Conservation (phyloP, 805 yeast species). For the Vanderwaltozyma verrucispora region DNA sequence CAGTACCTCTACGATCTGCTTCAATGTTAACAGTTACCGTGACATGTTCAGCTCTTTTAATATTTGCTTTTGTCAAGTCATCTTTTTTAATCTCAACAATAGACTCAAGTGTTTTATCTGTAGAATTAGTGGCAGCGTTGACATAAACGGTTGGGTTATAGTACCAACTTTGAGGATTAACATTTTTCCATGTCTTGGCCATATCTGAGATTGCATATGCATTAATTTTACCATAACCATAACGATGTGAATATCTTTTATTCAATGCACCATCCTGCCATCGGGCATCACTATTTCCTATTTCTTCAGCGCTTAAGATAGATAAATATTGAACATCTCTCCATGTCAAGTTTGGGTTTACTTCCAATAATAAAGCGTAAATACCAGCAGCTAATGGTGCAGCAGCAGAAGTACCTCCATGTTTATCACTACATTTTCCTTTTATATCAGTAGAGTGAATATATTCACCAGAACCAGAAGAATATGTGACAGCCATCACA, state of each 20-base stretch:
- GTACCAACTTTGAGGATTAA: conserved; percentile 87
- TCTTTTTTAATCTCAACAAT: conserved; percentile 37
- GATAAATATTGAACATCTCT: conserved; percentile 86
- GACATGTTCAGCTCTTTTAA: conserved; percentile 75
- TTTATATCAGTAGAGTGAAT: conserved; percentile 81
- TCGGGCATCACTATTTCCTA: conserved; percentile 54
- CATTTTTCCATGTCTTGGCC: conserved; percentile 69
- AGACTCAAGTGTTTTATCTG: conserved; percentile 25
- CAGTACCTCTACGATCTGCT: conserved; percentile 57
- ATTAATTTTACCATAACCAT: conserved; percentile 89
- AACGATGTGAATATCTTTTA: conserved; percentile 67
- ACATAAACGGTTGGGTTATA: conserved; percentile 38
- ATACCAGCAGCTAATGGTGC: conserved; percentile 98
- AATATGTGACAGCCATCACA: conserved; percentile 85
- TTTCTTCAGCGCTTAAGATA: conserved; percentile 57
- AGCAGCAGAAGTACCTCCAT: conserved; percentile 98
- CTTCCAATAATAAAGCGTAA: conserved; percentile 69
- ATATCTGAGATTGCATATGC: conserved; percentile 61
- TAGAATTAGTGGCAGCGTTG: conserved; percentile 15
- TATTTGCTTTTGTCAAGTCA: conserved; percentile 43
- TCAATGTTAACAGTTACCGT: conserved; percentile 68
- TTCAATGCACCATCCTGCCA: conserved; percentile 68
- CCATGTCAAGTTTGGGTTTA: conserved; percentile 87
- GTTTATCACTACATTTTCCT: conserved; percentile 55
- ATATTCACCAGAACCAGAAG: conserved; percentile 82